Evolutionary conservation across 1,284 basidiomycete genomes (phyloP).

Genomic region (Veloporphyrellus conicus): DNA sequence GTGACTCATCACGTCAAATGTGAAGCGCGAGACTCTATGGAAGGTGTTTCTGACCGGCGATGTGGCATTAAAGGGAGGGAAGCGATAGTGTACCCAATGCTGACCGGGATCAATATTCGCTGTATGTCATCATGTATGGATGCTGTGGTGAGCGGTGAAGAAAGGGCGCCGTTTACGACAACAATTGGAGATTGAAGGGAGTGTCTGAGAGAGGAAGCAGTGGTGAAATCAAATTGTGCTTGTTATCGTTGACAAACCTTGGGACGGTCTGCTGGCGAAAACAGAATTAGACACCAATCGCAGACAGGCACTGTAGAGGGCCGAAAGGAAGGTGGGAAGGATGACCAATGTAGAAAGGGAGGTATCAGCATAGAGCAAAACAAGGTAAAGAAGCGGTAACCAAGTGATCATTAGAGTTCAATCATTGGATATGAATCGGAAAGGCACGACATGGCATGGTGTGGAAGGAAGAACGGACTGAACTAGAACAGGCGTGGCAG

Average conservation of each 20-base stretch:
- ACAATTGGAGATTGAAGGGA: constrained; percentile 17
- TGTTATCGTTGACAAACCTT: constrained; percentile 2
- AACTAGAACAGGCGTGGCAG: not conserved
- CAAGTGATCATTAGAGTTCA: constrained; percentile 23
- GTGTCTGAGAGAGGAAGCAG: not conserved
- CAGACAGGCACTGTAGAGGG: constrained; percentile 1
- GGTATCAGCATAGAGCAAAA: not conserved
- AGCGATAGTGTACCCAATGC: not conserved
- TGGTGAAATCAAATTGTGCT: constrained; percentile 11
- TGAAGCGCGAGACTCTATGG: not conserved
- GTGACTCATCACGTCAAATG: not conserved
- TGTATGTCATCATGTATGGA: constrained; percentile 4
- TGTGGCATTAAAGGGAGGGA: constrained; percentile 11
- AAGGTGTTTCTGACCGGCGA: constrained; percentile 14
- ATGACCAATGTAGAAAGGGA: constrained; percentile 10
- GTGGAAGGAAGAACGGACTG: constrained; percentile 6
- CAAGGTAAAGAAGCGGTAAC: constrained; percentile 2
- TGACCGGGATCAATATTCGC: constrained; percentile 5
- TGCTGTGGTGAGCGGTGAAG: constrained; percentile 16
- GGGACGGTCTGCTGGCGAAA: not conserved
- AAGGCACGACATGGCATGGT: constrained; percentile 10
- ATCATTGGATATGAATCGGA: constrained; percentile 26
- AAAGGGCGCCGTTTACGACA: constrained; percentile 22
- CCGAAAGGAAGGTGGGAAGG: constrained; percentile 2
- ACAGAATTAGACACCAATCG: constrained; percentile 9